These are phyloP conservation scores for Melanogaster broomeanus DNA, from an alignment of 768 basidiomycete species.

Conservation along the genomic window DNA sequence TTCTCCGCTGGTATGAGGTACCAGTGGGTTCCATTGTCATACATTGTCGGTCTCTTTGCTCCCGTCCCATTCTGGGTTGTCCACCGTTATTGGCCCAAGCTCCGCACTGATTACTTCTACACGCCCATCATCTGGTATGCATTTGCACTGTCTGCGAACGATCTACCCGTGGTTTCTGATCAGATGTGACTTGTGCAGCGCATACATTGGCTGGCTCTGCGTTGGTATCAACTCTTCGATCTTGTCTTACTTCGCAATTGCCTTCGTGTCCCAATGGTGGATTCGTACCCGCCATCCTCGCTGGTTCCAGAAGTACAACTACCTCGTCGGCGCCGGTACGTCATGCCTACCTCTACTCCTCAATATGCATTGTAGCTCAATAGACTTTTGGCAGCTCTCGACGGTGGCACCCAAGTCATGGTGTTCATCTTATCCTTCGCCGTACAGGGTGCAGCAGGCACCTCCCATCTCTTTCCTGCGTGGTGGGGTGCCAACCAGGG, in stretches of 20 bases:
- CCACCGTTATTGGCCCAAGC: constrained; percentile 37
- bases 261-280: constrained; percentile 40
- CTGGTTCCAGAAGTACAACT: constrained; percentile 42
- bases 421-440: constrained; percentile 52
- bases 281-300: constrained; percentile 36
- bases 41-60: constrained; percentile 31
- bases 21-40: constrained; percentile 43
- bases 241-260: constrained; percentile 18
- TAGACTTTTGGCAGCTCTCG: constrained; percentile 26
- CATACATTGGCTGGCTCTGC: constrained; percentile 15
- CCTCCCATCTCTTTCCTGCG: constrained; percentile 49
- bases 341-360: not conserved
- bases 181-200: constrained; percentile 7
- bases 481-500: constrained; percentile 63
- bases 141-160: constrained; percentile 1
- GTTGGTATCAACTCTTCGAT: constrained; percentile 31
- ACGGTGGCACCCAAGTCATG: constrained; percentile 50
- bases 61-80: constrained; percentile 45
- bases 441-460: constrained; percentile 52
- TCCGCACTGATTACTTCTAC: constrained; percentile 27
- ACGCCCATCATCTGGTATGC: constrained; percentile 30
- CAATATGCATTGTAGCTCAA: not conserved
- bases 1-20: constrained; percentile 33
- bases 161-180: constrained; percentile 4
- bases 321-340: constrained; percentile 44